Evolutionary conservation across 1,284 basidiomycete species (phyloP).

Genomic region (Peniophora sp.): DNA sequence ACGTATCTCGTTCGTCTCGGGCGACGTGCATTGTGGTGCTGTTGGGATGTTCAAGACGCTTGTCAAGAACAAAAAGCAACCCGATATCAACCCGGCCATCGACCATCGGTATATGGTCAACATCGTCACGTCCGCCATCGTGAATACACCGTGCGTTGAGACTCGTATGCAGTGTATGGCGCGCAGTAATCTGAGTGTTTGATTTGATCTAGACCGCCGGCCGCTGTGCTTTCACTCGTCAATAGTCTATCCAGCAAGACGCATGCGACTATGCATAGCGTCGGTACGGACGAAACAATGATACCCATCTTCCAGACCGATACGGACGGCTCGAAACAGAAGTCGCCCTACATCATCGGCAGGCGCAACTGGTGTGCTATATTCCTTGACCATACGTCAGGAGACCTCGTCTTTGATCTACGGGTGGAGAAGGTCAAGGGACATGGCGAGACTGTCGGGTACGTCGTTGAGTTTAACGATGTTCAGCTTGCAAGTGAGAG

Average conservation of each 20-base stretch:
- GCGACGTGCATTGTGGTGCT: constrained; percentile 87
- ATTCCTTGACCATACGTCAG: constrained; percentile 48
- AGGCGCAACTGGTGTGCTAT: constrained; percentile 88
- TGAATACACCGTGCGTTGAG: constrained; percentile 73
- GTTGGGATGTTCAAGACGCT: constrained; percentile 75
- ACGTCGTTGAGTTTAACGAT: constrained; percentile 15
- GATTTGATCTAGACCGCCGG: constrained; percentile 51
- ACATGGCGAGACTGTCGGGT: constrained; percentile 70
- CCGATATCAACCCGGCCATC: constrained; percentile 37
- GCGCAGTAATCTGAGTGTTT: constrained; percentile 4
- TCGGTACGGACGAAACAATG: constrained; percentile 81
- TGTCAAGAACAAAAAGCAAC: constrained; percentile 35
- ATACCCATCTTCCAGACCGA: constrained; percentile 76
- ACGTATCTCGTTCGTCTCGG: constrained; percentile 80
- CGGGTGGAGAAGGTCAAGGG: constrained; percentile 84
- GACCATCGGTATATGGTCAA: constrained; percentile 90
- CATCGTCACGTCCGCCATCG: constrained; percentile 58
- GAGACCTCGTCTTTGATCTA: constrained; percentile 81
- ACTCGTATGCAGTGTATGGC: not conserved
- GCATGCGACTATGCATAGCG: constrained; percentile 76
- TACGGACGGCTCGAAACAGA: constrained; percentile 60
- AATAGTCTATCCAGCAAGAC: constrained; percentile 73
- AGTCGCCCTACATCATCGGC: constrained; percentile 79
- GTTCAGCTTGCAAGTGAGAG: too few species aligned
- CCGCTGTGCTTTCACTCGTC: constrained; percentile 75